phyloP scores from a whole-genome alignment of 495 filamentous ascomycete genomes.

The Friedmanniomyces endolithicus region DNA sequence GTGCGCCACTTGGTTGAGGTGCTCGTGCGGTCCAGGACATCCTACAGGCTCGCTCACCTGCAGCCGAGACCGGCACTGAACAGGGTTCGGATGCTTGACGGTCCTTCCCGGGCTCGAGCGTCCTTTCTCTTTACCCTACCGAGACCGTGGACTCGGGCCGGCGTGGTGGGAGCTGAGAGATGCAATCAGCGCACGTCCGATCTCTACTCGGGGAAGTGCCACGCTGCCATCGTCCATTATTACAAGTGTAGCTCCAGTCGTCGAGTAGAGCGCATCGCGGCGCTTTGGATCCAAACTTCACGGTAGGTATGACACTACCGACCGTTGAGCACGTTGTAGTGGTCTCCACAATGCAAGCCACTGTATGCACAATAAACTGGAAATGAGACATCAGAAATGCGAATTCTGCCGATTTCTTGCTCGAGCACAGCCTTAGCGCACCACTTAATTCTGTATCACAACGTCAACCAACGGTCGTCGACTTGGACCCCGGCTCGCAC shows the following conservation, averaged over 20 bases:
- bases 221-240: not conserved
- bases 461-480: not conserved
- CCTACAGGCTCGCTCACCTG: not conserved
- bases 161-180: not conserved
- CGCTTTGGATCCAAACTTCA: not conserved
- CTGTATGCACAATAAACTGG: not conserved
- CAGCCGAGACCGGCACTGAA: not conserved
- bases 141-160: not conserved
- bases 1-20: not conserved
- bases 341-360: not conserved
- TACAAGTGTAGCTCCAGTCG: too few species aligned
- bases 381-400: not conserved
- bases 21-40: not conserved
- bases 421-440: constrained; percentile 1
- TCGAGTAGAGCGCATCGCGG: not conserved
- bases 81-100: constrained; percentile 8
- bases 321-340: not conserved
- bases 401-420: not conserved
- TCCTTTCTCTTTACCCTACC: not conserved
- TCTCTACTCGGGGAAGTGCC: too few species aligned
- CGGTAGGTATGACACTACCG: not conserved
- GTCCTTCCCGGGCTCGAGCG: constrained; percentile 1
- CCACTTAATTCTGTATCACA: not conserved
- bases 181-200: too few species aligned
- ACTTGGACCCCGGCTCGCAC: not conserved